Percentiles rank a stretch among this genome's conserved stretches.
phyloP scores from a whole-genome alignment of 345 rosid genomes.

The rapeseed (Brassica napus) region DNA sequence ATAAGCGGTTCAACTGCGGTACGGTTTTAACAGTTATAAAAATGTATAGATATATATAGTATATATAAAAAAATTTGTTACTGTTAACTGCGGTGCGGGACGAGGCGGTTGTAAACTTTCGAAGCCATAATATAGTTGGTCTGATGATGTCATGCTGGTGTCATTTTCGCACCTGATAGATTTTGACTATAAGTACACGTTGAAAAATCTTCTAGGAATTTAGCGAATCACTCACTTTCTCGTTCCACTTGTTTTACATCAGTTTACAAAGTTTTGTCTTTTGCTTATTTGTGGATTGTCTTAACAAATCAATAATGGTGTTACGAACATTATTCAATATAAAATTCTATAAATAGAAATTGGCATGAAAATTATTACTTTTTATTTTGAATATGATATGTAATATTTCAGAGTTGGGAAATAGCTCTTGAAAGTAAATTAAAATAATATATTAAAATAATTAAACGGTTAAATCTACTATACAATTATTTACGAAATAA shows the following conservation, averaged over 20 bases:
- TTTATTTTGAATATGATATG: background rate
- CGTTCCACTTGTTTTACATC: slow-evolving; percentile 24
- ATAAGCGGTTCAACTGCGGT: too few relatives aligned
- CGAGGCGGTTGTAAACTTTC: too few relatives aligned
- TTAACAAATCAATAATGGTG: background rate
- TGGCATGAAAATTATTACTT: background rate
- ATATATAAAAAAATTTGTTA: too few relatives aligned
- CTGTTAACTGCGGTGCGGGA: too few relatives aligned
- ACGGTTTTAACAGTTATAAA: too few relatives aligned
- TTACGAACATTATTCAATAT: background rate
- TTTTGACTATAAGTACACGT: slow-evolving; percentile 5
- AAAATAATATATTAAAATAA: background rate
- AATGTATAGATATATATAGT: too few relatives aligned
- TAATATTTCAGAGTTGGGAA: background rate
- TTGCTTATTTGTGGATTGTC: background rate
- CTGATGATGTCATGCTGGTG: slow-evolving; percentile 27
- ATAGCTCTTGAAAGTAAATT: background rate
- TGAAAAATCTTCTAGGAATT: slow-evolving; percentile 24
- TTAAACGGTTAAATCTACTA: background rate
- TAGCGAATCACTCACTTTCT: slow-evolving; percentile 26
- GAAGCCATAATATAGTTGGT: background rate
- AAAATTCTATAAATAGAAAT: background rate
- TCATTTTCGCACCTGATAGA: slow-evolving; percentile 24
- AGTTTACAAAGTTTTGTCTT: slow-evolving; percentile 16
- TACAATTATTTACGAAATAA: too few relatives aligned